Percentiles rank a stretch among this genome's conserved stretches.
These are phyloP conservation scores for Solanum aculeatissimum DNA, from an alignment of 305 asterid genomes.

Conservation along the genomic window DNA sequence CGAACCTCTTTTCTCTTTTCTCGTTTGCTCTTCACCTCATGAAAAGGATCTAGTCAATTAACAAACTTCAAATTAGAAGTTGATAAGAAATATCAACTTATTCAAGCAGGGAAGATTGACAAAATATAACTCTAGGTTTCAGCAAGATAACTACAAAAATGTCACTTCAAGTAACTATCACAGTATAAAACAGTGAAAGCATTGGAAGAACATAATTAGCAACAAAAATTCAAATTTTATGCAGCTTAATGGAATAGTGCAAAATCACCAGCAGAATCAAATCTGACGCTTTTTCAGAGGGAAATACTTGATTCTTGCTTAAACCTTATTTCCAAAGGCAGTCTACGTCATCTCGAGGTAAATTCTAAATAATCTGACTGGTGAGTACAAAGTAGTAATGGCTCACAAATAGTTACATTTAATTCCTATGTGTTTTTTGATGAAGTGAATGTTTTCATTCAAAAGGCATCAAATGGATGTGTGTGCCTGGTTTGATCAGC, in stretches of 20 bases:
- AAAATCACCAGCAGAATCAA: background rate
- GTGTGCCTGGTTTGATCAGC: background rate
- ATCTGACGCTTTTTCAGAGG: background rate
- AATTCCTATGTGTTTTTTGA: background rate
- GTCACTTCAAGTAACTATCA: background rate
- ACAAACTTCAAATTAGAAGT: slow-evolving; percentile 1
- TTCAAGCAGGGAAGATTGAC: background rate
- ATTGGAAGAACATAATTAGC: background rate
- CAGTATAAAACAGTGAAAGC: background rate
- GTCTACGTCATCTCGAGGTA: background rate
- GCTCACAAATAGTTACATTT: background rate
- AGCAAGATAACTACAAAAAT: background rate
- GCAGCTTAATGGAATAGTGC: background rate
- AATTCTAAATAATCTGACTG: background rate
- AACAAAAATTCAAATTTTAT: background rate
- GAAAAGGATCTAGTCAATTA: slow-evolving; percentile 62
- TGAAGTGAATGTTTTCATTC: background rate
- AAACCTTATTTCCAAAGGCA: background rate
- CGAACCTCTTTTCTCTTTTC: slow-evolving; percentile 93
- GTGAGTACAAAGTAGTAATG: background rate
- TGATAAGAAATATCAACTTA: background rate
- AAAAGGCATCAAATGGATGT: background rate
- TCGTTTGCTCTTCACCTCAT: slow-evolving; percentile 94
- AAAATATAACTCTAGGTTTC: background rate
- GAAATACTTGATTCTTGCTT: background rate